Evolutionary conservation across 2,329 filamentous ascomycete species (phyloP).

Genomic region (Hortaea werneckii): DNA sequence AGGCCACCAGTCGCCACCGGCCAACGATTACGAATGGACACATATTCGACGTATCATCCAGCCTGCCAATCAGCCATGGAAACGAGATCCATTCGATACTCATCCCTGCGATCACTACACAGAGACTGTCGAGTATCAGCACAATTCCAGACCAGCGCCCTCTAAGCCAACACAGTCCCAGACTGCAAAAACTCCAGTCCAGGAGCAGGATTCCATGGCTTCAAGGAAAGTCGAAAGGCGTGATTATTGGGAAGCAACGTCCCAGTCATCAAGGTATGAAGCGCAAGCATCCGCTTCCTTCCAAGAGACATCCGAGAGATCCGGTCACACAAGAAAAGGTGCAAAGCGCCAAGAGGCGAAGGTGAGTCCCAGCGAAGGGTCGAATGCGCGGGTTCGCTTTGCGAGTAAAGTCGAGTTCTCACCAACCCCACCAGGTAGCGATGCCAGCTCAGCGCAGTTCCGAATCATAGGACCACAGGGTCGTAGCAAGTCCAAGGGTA

Average conservation of each 20-base stretch:
- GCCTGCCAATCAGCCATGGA: background rate
- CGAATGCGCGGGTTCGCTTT: slow-evolving; percentile 19
- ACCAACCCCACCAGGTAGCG: slow-evolving; percentile 22
- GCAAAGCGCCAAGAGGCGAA: background rate
- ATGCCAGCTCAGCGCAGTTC: slow-evolving; percentile 20
- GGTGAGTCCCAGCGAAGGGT: slow-evolving; percentile 7
- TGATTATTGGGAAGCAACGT: too few species aligned
- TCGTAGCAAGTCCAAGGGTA: slow-evolving; percentile 1
- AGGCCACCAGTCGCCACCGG: too few species aligned
- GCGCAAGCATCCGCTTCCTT: background rate
- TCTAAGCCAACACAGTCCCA: background rate
- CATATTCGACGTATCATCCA: background rate
- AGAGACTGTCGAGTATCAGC: background rate
- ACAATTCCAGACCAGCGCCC: background rate
- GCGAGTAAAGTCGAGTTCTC: slow-evolving; percentile 24
- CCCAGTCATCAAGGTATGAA: background rate
- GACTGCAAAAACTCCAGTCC: background rate
- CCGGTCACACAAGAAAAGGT: background rate
- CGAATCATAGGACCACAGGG: slow-evolving; percentile 8
- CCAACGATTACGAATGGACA: background rate
- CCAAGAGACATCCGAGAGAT: too few species aligned
- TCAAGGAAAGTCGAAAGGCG: too few species aligned
- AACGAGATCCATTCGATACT: background rate
- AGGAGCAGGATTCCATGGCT: too few species aligned
- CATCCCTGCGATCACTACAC: background rate